Percentiles rank a stretch among this genome's conserved stretches.
Evolutionary conservation across 164 flowering plant species (phyloP).

Genomic region (Aristolochia fimbriata): DNA sequence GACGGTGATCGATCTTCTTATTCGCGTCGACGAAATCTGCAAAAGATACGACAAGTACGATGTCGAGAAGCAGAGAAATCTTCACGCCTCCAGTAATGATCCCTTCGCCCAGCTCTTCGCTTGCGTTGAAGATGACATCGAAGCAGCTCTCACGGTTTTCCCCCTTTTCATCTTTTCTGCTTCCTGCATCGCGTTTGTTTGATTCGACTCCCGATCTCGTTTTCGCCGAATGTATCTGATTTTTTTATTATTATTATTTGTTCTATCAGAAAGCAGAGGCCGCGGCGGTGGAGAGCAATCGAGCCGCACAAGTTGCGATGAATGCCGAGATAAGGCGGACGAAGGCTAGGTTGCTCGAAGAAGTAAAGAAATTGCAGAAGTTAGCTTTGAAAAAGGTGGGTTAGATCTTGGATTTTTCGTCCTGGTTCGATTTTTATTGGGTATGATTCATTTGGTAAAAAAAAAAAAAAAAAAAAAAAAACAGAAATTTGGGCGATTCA

Average conservation of each 20-base stretch:
- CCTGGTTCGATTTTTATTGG: too few species aligned
- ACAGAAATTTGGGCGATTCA: too few species aligned
- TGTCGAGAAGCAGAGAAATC: conserved; percentile 63
- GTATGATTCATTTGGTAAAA: too few species aligned
- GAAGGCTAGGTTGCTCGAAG: conserved; percentile 80
- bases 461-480: too few species aligned
- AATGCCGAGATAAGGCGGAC: conserved; percentile 91
- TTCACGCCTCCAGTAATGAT: conserved; percentile 64
- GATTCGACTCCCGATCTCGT: too few species aligned
- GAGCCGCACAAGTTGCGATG: conserved; percentile 80
- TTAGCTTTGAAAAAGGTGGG: conserved; percentile 71
- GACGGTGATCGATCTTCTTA: conserved; percentile 80
- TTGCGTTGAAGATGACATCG: conserved; percentile 63
- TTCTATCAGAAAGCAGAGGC: conserved; percentile 58
- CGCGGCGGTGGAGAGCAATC: conserved; percentile 57
- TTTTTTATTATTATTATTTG: background rate
- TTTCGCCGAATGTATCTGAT: background rate
- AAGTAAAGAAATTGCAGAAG: conserved; percentile 80
- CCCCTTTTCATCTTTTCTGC: background rate
- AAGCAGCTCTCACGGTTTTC: conserved; percentile 52
- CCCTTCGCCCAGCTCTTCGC: conserved; percentile 81
- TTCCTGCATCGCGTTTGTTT: background rate
- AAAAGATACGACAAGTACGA: conserved; percentile 85
- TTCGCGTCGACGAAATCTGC: conserved; percentile 78
- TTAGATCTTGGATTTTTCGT: background rate